Percentiles rank a stretch among this genome's conserved stretches.
phyloP scores from a whole-genome alignment of 805 yeast species.

The Candida yuanshanica region DNA sequence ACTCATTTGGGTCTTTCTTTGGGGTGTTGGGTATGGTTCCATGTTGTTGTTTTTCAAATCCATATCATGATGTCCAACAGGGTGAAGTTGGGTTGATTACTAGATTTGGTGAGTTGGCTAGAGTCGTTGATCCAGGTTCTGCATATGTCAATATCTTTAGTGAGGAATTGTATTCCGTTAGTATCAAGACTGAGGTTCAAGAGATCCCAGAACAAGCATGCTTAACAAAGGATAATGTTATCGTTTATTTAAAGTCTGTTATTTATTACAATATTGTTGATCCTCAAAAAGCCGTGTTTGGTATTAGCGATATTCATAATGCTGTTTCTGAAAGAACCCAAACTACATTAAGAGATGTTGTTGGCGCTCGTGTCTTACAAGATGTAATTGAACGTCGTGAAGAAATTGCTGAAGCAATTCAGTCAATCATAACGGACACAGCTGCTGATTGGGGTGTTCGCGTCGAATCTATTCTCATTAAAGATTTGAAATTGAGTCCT shows the following conservation, averaged over 20 bases:
- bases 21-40: conserved; percentile 38
- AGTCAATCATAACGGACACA: conserved; percentile 52
- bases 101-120: conserved; percentile 57
- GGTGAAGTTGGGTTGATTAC: conserved; percentile 68
- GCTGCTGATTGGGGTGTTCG: conserved; percentile 68
- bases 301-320: conserved; percentile 45
- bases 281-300: conserved; percentile 61
- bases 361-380: conserved; percentile 60
- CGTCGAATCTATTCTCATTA: conserved; percentile 61
- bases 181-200: conserved; percentile 51
- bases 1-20: conserved; percentile 37
- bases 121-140: conserved; percentile 66
- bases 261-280: conserved; percentile 61
- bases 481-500: conserved; percentile 52
- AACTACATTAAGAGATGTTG: conserved; percentile 67
- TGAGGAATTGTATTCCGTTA: conserved; percentile 46
- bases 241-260: conserved; percentile 57
- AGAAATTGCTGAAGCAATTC: conserved; percentile 62
- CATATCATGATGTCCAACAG: conserved; percentile 54
- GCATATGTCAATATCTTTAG: conserved; percentile 59
- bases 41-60: conserved; percentile 46
- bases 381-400: conserved; percentile 71
- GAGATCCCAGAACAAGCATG: conserved; percentile 66
- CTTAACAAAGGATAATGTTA: conserved; percentile 66
- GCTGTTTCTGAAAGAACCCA: conserved; percentile 66